Percentiles rank a stretch among this genome's conserved stretches.
Evolutionary conservation across 192 early-diverging fungal species (phyloP).

Genomic region (Coemansia sp.): DNA sequence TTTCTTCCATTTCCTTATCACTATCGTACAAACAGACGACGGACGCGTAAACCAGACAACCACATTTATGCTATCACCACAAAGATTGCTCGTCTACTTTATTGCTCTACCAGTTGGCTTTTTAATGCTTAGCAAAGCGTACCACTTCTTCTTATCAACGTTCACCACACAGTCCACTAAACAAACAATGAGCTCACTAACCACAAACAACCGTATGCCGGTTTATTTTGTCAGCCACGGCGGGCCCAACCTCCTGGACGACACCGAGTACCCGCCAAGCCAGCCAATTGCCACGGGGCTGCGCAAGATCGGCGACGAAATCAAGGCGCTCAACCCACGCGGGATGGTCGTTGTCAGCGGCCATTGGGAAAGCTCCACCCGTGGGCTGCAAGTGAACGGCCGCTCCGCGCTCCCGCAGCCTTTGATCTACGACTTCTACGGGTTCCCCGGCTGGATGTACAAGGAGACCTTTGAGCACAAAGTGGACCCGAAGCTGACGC

Average conservation of each 20-base stretch:
- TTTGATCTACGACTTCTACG: conserved; percentile 69
- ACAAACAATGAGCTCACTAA: conserved; percentile 3
- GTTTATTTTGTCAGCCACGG: conserved; percentile 50
- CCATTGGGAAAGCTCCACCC: conserved; percentile 62
- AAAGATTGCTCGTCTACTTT: neutral
- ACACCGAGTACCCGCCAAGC: conserved; percentile 26
- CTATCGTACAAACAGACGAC: neutral
- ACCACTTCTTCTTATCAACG: neutral
- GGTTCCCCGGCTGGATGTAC: conserved; percentile 62
- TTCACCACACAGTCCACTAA: neutral
- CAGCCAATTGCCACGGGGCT: conserved; percentile 21
- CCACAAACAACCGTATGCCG: conserved; percentile 11
- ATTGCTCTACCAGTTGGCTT: conserved; percentile 1
- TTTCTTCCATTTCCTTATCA: neutral
- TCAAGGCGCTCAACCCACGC: conserved; percentile 49
- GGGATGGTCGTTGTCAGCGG: conserved; percentile 66
- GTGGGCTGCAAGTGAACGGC: conserved; percentile 46
- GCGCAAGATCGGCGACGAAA: conserved; percentile 49
- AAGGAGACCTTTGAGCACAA: conserved; percentile 59
- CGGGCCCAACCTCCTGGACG: conserved; percentile 41
- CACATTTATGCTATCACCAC: neutral
- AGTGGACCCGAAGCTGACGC: conserved; percentile 57
- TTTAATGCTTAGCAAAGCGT: neutral
- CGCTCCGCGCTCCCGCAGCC: conserved; percentile 15
- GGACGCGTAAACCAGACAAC: neutral